Evolutionary conservation across 352 stramenopile species (phyloP).

Genomic region (Phytophthora pini): DNA sequence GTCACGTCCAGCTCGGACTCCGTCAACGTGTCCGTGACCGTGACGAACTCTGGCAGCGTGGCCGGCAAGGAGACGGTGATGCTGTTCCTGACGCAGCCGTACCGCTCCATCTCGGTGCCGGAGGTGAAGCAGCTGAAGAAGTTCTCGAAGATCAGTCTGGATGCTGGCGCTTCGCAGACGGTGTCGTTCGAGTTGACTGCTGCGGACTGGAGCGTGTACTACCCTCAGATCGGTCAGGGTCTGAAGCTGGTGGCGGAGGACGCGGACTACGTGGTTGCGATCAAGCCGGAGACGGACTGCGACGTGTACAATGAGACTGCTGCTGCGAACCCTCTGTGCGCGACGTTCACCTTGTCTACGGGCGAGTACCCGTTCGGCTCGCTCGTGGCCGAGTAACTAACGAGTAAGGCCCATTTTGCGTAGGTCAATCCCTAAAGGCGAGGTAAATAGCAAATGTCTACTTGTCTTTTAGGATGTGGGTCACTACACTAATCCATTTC

Average conservation of each 20-base stretch:
- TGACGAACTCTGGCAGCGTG: slow-evolving; percentile 40
- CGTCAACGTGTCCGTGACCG: slow-evolving; percentile 33
- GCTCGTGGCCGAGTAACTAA: slow-evolving; percentile 18
- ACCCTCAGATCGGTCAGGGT: slow-evolving; percentile 55
- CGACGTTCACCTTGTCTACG: slow-evolving; percentile 35
- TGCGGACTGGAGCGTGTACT: slow-evolving; percentile 50
- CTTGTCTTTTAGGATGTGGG: no score
- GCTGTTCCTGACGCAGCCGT: neutral
- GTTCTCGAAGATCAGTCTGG: no score
- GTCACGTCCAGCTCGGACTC: slow-evolving; percentile 38
- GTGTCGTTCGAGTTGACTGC: slow-evolving; percentile 38
- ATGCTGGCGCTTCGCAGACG: no score
- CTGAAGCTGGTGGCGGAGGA: slow-evolving; percentile 43
- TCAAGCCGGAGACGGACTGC: slow-evolving; percentile 52
- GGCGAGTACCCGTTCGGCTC: slow-evolving; percentile 33
- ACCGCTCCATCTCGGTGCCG: no score
- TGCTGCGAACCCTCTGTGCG: slow-evolving; percentile 25
- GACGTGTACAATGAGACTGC: slow-evolving; percentile 41
- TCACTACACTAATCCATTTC: no score
- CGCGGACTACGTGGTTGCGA: slow-evolving; percentile 48
- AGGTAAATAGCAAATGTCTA: no score
- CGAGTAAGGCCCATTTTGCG: no score
- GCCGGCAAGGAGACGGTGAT: slow-evolving; percentile 50
- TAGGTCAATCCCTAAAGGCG: no score
- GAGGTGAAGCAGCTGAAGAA: no score